A percentile compares a stretch with the other conserved stretches of the same genome.
These are phyloP conservation scores for Parietichytrium sp. DNA, from an alignment of 108 stramenopile genomes.

Conservation along the genomic window DNA sequence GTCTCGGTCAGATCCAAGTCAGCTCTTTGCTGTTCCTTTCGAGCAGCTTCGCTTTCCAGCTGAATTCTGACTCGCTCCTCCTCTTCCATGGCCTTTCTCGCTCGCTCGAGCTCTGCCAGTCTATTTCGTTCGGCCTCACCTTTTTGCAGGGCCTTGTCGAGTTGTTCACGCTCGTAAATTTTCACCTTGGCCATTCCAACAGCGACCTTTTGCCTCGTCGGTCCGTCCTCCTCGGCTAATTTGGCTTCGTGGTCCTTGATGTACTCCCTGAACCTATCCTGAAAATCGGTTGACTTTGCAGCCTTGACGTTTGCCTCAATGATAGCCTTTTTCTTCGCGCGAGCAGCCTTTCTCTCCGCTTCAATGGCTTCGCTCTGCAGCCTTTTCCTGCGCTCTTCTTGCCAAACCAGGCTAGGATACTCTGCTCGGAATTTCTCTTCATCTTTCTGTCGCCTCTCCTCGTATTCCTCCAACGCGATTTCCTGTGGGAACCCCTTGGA, in stretches of 20 bases:
- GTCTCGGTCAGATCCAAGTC: too few species aligned
- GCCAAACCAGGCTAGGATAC: constrained; percentile 20
- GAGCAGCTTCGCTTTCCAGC: too few species aligned
- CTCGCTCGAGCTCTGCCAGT: too few species aligned
- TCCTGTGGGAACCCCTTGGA: constrained; percentile 5
- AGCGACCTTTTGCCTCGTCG: not conserved
- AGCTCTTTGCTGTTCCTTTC: too few species aligned
- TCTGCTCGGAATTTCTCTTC: not conserved
- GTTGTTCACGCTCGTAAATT: too few species aligned
- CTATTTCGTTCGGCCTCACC: too few species aligned
- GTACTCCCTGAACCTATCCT: not conserved
- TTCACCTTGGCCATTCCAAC: constrained; percentile 15
- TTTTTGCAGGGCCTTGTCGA: too few species aligned
- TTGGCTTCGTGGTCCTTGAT: not conserved
- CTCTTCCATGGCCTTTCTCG: too few species aligned
- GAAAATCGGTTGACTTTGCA: not conserved
- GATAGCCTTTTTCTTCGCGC: not conserved
- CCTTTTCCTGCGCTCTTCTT: not conserved
- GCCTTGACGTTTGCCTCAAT: not conserved
- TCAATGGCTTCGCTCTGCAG: not conserved
- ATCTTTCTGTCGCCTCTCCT: not conserved
- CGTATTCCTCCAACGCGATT: not conserved
- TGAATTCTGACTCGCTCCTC: too few species aligned
- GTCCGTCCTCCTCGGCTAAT: not conserved
- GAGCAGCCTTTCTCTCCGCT: not conserved